Evolutionary conservation across 305 asterid species (phyloP).

Genomic region (Fraxinus greggii): DNA sequence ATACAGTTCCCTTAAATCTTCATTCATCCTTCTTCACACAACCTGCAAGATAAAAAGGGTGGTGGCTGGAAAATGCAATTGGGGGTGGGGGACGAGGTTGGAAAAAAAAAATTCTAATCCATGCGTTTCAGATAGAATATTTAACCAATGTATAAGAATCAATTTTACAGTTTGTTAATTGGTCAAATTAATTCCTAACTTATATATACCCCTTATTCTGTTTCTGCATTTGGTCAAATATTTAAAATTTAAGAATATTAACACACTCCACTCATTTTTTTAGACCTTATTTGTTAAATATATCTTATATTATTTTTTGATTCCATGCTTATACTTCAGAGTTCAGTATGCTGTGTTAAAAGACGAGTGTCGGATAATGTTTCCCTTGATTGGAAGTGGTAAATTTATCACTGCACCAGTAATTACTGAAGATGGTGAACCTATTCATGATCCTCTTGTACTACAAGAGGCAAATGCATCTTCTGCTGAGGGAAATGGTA

Average conservation of each 20-base stretch:
- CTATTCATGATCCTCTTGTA: conserved; percentile 68
- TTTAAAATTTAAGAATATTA: background rate
- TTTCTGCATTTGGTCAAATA: background rate
- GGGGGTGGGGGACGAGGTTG: background rate
- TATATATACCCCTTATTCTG: background rate
- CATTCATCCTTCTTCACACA: background rate
- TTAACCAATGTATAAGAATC: background rate
- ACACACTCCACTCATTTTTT: conserved; percentile 11
- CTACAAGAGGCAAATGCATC: conserved; percentile 60
- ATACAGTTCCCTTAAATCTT: background rate
- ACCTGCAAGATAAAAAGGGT: background rate
- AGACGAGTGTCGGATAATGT: conserved; percentile 67
- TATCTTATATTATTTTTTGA: conserved; percentile 13
- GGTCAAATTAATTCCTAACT: conserved; percentile 13
- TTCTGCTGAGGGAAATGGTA: conserved; percentile 37
- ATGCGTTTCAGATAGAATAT: background rate
- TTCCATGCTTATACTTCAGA: conserved; percentile 43
- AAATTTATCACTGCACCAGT: conserved; percentile 76
- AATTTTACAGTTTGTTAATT: background rate
- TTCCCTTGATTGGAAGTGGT: conserved; percentile 82
- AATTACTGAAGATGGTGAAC: conserved; percentile 67
- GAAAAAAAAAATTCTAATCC: background rate
- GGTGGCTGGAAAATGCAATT: background rate
- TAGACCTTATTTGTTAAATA: conserved; percentile 12
- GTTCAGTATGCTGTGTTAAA: conserved; percentile 61